phyloP scores from a whole-genome alignment of 2,329 filamentous ascomycete genomes.

The Epichloe coenophiala region DNA sequence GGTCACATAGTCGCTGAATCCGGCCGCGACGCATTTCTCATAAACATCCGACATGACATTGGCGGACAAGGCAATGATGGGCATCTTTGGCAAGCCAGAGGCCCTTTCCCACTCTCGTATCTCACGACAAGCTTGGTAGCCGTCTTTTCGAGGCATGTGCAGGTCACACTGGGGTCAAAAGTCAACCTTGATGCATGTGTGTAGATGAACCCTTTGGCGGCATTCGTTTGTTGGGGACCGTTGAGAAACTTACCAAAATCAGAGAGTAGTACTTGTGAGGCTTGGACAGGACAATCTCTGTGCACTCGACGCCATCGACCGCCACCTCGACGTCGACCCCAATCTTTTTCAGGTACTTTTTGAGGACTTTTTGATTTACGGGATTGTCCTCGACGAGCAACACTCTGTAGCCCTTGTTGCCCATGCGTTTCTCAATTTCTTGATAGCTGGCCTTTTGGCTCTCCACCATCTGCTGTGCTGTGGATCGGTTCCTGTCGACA shows the following conservation, averaged over 20 bases:
- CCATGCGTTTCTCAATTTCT: slow-evolving; percentile 61
- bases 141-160: slow-evolving; percentile 84
- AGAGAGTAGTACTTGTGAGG: slow-evolving; percentile 60
- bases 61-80: slow-evolving; percentile 74
- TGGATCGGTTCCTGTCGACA: slow-evolving; percentile 68
- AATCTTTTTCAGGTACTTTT: slow-evolving; percentile 66
- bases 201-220: no score
- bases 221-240: no score
- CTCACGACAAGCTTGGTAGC: slow-evolving; percentile 73
- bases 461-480: slow-evolving; percentile 65
- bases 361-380: slow-evolving; percentile 73
- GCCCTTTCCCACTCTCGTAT: slow-evolving; percentile 64
- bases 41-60: slow-evolving; percentile 82
- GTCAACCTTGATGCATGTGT: slow-evolving; percentile 1
- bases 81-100: slow-evolving; percentile 41
- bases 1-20: slow-evolving; percentile 76
- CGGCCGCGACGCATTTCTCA: slow-evolving; percentile 66
- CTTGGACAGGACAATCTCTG: slow-evolving; percentile 56
- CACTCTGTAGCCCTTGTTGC: slow-evolving; percentile 65
- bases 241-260: slow-evolving; percentile 50
- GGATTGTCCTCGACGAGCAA: slow-evolving; percentile 78
- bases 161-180: slow-evolving; percentile 59
- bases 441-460: slow-evolving; percentile 71
- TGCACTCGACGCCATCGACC: slow-evolving; percentile 66
- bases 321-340: slow-evolving; percentile 63